phyloP scores from a whole-genome alignment of 306 rosid species.

The Abrus precatorius region DNA sequence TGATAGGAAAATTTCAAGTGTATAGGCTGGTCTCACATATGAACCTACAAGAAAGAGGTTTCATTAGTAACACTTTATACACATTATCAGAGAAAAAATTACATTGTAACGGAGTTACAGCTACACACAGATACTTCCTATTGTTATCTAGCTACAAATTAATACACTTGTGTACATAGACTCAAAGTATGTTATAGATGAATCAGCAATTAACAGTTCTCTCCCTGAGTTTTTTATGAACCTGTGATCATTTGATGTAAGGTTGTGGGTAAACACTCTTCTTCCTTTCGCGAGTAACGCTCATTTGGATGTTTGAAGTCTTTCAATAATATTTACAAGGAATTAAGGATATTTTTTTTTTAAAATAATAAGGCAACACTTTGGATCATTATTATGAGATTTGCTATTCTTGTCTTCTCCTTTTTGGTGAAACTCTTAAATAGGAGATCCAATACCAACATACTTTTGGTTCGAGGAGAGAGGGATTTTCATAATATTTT shows the following conservation, averaged over 20 bases:
- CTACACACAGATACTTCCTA: not conserved
- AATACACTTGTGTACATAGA: conserved; percentile 42
- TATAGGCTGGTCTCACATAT: conserved; percentile 42
- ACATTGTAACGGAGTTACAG: not conserved
- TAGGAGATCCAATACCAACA: too few species aligned
- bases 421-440: too few species aligned
- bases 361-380: not conserved
- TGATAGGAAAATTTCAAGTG: conserved; percentile 35
- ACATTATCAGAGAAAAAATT: conserved; percentile 17
- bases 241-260: not conserved
- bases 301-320: not conserved
- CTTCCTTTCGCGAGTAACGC: not conserved
- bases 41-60: conserved; percentile 37
- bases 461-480: too few species aligned
- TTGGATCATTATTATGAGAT: not conserved
- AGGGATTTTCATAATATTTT: too few species aligned
- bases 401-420: too few species aligned
- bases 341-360: not conserved
- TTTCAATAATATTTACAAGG: not conserved
- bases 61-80: conserved; percentile 31
- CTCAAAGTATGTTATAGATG: conserved; percentile 2
- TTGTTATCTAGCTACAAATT: conserved; percentile 33
- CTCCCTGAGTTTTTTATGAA: not conserved
- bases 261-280: not conserved
- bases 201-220: conserved; percentile 1